Base-by-base conservation (phyloP, 2,329 filamentous ascomycete species). In the Neonectria magnoliae region DNA sequence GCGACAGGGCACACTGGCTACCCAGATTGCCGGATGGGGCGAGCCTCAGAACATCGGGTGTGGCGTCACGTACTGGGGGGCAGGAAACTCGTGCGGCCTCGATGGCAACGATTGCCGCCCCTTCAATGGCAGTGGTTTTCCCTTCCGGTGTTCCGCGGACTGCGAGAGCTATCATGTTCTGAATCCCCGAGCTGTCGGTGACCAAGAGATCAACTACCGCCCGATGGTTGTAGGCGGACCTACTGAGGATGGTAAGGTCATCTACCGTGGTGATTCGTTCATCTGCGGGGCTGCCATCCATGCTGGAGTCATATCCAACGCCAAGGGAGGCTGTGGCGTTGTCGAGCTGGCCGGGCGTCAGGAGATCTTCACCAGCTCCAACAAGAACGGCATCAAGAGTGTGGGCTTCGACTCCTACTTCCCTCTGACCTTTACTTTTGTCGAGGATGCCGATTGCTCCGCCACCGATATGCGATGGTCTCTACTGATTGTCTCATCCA, bases 231-330 rank as follows among this genome's bases (percentile, higher is more conserved):
- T 93, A 27, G 91, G 91, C n/a, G 91, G 91, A 0, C 87, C 88
- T 53, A 79, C 84, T 29, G 71, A 73, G 6, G 77, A 79, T 18
- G 73, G 77, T 3, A 67, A 78, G 33, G 85, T 90, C 0, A 83
- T 92, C 22, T 98, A 98, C 77, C 91, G 96, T 18, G 93, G 92
- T 10, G 94, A 97, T 78, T 97, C 93, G 14, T 97, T 93, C 79
- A 90, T 97, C 59, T 97, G 94, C 75, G 90, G 89, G 63, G 86
- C 94, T 13, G 94, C 93, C 36, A 92, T 97, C 54, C 94, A 97
- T 75, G 89, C 93, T 1, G 94, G 93, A 20, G 84, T 94, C 71
- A 88, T 97, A 65, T 88, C 87, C 38, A 88, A 94, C 73, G 80
- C 83, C 0, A 82, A 87, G 31, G 94, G 94, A 41, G 94, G 94